Evolutionary conservation across 176 grass and related monocot genomes (phyloP).

Genomic region (Raddia distichophylla): DNA sequence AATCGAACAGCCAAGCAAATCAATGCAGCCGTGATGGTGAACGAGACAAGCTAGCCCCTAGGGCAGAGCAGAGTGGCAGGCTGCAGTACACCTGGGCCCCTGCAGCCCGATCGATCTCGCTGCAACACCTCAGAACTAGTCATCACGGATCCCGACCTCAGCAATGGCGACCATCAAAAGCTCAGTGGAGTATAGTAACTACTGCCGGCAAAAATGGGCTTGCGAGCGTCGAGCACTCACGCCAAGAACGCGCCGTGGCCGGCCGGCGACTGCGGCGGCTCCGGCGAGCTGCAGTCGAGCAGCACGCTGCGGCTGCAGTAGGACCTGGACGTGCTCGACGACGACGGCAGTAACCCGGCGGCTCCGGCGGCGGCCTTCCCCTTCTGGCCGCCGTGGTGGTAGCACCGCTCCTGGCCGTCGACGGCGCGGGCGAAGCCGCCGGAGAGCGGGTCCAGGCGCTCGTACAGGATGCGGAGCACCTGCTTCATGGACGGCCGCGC

Average conservation of each 20-base stretch:
- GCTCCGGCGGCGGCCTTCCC: constrained; percentile 50
- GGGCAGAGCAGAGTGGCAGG: too few species aligned
- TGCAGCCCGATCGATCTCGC: too few species aligned
- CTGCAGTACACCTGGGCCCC: not conserved
- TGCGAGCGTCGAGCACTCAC: not conserved
- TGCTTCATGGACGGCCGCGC: constrained; percentile 88
- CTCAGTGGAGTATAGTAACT: not conserved
- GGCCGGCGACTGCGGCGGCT: constrained; percentile 47
- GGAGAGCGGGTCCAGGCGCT: constrained; percentile 73
- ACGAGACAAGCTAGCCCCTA: not conserved
- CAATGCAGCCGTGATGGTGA: constrained; percentile 25
- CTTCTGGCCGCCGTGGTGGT: constrained; percentile 47
- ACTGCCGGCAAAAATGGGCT: not conserved
- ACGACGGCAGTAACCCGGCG: constrained; percentile 65
- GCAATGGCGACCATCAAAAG: not conserved
- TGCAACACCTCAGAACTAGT: not conserved
- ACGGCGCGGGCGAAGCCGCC: constrained; percentile 67
- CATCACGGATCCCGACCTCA: too few species aligned
- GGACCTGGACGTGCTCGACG: constrained; percentile 81
- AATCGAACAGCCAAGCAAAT: constrained; percentile 26
- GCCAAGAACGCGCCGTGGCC: constrained; percentile 42
- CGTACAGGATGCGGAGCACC: constrained; percentile 82
- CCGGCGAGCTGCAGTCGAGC: constrained; percentile 68
- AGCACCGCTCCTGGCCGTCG: constrained; percentile 68
- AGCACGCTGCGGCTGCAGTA: constrained; percentile 81